Percentiles rank a stretch among this genome's conserved stretches.
Evolutionary conservation across 345 rosid species (phyloP).

Genomic region (Salix dunnii): DNA sequence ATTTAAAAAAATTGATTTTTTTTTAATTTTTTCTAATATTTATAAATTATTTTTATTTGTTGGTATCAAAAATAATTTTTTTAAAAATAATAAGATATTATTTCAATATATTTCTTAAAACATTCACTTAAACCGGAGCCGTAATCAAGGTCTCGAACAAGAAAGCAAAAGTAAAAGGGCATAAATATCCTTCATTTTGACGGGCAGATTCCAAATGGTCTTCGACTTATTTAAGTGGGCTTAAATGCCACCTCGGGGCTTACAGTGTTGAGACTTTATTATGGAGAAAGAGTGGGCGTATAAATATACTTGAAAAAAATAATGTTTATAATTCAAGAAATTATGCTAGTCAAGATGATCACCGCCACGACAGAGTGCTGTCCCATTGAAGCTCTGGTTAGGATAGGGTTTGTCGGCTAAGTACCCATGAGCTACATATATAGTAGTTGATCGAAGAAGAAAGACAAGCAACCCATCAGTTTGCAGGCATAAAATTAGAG

Average conservation of each 20-base stretch:
- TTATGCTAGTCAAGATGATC: too few relatives aligned
- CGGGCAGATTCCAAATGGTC: not conserved
- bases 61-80: too few relatives aligned
- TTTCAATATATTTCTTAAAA: too few relatives aligned
- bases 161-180: too few relatives aligned
- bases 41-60: fast-evolving
- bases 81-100: too few relatives aligned
- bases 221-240: not conserved
- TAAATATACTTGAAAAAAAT: not conserved
- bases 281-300: too few relatives aligned
- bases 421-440: too few relatives aligned
- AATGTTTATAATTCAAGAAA: too few relatives aligned
- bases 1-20: too few relatives aligned
- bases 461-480: too few relatives aligned
- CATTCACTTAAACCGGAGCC: too few relatives aligned
- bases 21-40: too few relatives aligned
- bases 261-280: not conserved
- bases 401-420: not conserved
- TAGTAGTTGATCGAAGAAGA: not conserved
- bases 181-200: not conserved
- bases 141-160: not conserved
- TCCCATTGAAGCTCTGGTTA: not conserved
- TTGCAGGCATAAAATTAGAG: not conserved
- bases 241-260: not conserved
- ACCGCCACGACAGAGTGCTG: not conserved